phyloP scores from a whole-genome alignment of 2,329 filamentous ascomycete species.

The Drechslerella dactyloides region DNA sequence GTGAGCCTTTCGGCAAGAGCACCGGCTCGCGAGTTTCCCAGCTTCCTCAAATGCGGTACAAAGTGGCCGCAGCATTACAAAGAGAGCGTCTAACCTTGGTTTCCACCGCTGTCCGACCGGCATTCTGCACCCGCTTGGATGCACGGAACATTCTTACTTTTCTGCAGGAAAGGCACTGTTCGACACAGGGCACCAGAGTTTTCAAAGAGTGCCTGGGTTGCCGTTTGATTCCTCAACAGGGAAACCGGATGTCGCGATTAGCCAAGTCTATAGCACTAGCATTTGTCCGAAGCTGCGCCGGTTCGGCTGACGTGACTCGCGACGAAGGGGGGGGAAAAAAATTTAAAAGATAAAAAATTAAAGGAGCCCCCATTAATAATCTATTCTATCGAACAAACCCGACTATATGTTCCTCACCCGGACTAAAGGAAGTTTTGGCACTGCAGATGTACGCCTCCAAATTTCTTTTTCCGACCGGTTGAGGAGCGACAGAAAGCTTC shows the following conservation, averaged over 20 bases:
- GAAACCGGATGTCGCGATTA: slow-evolving; percentile 37
- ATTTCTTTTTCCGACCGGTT: slow-evolving; percentile 48
- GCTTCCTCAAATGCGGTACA: slow-evolving; percentile 48
- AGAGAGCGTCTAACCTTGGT: slow-evolving; percentile 22
- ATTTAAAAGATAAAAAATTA: too few species aligned
- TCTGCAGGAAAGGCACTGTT: slow-evolving; percentile 6
- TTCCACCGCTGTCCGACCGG: not conserved
- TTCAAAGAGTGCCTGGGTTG: not conserved
- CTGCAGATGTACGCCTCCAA: slow-evolving; percentile 21
- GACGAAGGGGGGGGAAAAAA: too few species aligned
- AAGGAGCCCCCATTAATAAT: too few species aligned
- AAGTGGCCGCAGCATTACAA: slow-evolving; percentile 45
- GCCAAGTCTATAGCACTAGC: slow-evolving; percentile 34
- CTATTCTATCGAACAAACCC: slow-evolving; percentile 42
- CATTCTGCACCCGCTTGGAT: not conserved
- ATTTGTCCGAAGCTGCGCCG: slow-evolving; percentile 48
- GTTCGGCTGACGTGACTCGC: slow-evolving; percentile 28
- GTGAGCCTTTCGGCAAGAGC: slow-evolving; percentile 48
- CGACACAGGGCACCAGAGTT: too few species aligned
- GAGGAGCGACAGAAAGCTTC: slow-evolving; percentile 41
- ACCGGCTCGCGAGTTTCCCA: slow-evolving; percentile 25
- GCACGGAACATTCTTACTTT: slow-evolving; percentile 10
- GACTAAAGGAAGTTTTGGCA: slow-evolving; percentile 45
- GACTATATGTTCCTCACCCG: slow-evolving; percentile 34
- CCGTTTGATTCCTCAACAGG: not conserved